phyloP scores from a whole-genome alignment of 2,329 filamentous ascomycete species.

The Cladophialophora immunda region DNA sequence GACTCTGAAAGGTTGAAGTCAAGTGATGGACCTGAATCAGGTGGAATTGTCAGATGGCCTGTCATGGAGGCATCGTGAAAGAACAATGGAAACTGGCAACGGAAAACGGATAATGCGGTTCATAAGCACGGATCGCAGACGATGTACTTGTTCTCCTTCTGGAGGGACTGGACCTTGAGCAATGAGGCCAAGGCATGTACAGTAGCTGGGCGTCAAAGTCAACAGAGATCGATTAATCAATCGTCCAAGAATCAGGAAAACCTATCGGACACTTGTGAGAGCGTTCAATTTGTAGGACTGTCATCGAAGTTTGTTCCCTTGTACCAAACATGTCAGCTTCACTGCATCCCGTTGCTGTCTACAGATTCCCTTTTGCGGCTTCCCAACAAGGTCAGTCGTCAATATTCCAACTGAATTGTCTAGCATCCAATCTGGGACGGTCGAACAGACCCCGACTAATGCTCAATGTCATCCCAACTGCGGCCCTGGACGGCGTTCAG shows the following conservation, averaged over 20 bases:
- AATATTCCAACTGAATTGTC: background rate
- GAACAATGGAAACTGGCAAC: background rate
- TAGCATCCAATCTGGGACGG: background rate
- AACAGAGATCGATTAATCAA: background rate
- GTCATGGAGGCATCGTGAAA: background rate
- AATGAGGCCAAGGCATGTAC: background rate
- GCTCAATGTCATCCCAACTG: conserved; percentile 64
- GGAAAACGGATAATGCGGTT: background rate
- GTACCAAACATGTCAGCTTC: background rate
- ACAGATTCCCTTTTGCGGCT: background rate
- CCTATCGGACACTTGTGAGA: background rate
- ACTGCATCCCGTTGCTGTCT: background rate
- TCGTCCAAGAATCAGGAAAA: background rate
- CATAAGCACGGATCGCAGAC: background rate
- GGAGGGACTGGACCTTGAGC: background rate
- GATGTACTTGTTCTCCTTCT: background rate
- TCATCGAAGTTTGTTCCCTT: background rate
- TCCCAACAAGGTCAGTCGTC: background rate
- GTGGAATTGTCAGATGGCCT: background rate
- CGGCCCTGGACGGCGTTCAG: conserved; percentile 85
- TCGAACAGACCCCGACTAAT: conserved; percentile 16
- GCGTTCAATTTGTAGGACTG: background rate
- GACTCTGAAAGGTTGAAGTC: background rate
- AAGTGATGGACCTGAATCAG: background rate
- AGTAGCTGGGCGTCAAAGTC: background rate